Evolutionary conservation across 2,329 filamentous ascomycete species (phyloP).

Genomic region (Thelonectria blattea): DNA sequence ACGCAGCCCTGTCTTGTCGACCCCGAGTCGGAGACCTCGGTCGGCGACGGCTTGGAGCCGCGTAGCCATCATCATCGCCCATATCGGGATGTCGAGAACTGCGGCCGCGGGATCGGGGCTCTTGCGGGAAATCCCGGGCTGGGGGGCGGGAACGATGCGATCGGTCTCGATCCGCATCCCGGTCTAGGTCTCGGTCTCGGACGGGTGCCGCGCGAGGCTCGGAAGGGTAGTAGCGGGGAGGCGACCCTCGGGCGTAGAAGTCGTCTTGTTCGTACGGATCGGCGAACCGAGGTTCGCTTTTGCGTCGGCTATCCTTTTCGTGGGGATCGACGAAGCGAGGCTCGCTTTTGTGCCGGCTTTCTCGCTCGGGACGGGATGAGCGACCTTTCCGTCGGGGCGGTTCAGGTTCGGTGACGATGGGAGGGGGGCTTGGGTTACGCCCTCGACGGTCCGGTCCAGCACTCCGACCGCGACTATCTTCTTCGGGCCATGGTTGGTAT

Average conservation of each 20-base stretch:
- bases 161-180: background rate
- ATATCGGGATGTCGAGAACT: conserved; percentile 14
- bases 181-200: background rate
- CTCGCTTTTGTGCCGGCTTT: conserved; percentile 12
- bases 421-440: conserved; percentile 27
- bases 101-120: conserved; percentile 24
- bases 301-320: conserved; percentile 7
- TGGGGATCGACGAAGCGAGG: conserved; percentile 11
- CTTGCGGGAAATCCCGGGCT: conserved; percentile 18
- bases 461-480: conserved; percentile 34
- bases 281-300: conserved; percentile 16
- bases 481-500: conserved; percentile 20
- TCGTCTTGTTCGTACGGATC: conserved; percentile 14
- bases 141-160: conserved; percentile 28
- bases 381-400: conserved; percentile 28
- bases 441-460: conserved; percentile 24
- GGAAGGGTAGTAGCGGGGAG: conserved; percentile 9
- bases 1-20: conserved; percentile 17
- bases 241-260: background rate
- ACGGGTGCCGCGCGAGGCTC: conserved; percentile 14
- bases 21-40: conserved; percentile 36
- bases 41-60: conserved; percentile 19
- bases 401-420: conserved; percentile 28
- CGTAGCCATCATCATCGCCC: conserved; percentile 29
- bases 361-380: conserved; percentile 27